Conservation (phyloP, 2,329 filamentous ascomycete genomes). For the Mycogone perniciosa region DNA sequence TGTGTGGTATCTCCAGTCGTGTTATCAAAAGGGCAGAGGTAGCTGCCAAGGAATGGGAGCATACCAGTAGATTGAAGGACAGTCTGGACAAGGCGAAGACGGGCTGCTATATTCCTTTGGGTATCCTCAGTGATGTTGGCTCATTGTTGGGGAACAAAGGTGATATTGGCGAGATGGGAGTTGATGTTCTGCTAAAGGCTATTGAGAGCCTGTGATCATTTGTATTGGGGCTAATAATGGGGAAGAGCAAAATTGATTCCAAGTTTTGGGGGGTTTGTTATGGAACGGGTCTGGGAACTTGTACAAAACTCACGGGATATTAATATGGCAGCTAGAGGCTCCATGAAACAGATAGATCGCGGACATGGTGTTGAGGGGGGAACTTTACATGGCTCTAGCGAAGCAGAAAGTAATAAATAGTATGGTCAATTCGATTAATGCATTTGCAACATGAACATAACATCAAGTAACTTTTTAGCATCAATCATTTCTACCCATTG, state of each 20-base stretch:
- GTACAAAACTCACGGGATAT: not conserved
- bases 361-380: no score
- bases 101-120: constrained; percentile 76
- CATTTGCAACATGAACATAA: not conserved
- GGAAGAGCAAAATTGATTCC: not conserved
- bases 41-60: constrained; percentile 89
- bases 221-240: not conserved
- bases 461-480: not conserved
- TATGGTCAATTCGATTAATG: not conserved
- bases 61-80: constrained; percentile 84
- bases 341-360: no score
- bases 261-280: not conserved
- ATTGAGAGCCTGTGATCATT: constrained; percentile 49
- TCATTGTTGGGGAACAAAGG: constrained; percentile 60
- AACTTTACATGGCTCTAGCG: not conserved
- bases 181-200: constrained; percentile 54
- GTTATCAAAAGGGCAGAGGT: constrained; percentile 83
- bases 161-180: constrained; percentile 42
- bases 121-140: constrained; percentile 80
- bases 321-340: no score
- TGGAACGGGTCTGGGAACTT: not conserved
- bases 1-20: constrained; percentile 85
- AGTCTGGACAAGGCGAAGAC: constrained; percentile 75
- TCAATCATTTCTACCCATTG: not conserved
- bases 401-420: not conserved